phyloP scores from a whole-genome alignment of 495 filamentous ascomycete genomes.

The Venustampulla echinocandica region DNA sequence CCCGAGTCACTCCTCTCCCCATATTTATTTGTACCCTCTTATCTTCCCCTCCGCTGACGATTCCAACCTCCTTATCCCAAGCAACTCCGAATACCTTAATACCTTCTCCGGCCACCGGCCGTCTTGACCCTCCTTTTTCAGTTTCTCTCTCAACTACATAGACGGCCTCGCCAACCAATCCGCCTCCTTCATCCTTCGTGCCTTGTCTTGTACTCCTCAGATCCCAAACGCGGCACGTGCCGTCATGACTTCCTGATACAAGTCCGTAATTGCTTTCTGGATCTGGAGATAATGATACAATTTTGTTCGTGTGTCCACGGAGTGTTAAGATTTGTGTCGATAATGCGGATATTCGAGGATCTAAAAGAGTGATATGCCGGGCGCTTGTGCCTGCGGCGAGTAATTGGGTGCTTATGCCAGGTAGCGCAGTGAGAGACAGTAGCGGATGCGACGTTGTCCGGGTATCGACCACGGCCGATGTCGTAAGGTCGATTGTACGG shows the following conservation, averaged over 20 bases:
- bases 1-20: conserved; percentile 30
- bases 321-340: conserved; percentile 77
- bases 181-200: conserved; percentile 46
- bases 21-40: conserved; percentile 86
- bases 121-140: conserved; percentile 42
- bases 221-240: conserved; percentile 89
- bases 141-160: conserved; percentile 73
- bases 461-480: conserved; percentile 61
- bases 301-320: conserved; percentile 79
- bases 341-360: conserved; percentile 68
- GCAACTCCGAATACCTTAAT: conserved; percentile 83
- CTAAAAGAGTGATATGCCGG: conserved; percentile 81
- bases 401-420: conserved; percentile 42
- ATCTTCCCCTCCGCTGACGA: conserved; percentile 88
- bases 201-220: conserved; percentile 62
- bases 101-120: conserved; percentile 59
- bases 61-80: conserved; percentile 79
- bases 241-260: conserved; percentile 78
- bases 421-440: conserved; percentile 45
- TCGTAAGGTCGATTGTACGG: conserved; percentile 84
- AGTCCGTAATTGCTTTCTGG: conserved; percentile 71
- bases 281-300: conserved; percentile 58
- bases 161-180: conserved; percentile 66
- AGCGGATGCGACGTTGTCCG: conserved; percentile 75
- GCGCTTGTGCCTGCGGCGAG: conserved; percentile 79